Evolutionary conservation across 2,329 filamentous ascomycete genomes (phyloP), one percentile per base, ranked within the genome.

Genomic region (Aureobasidium uvarum): DNA sequence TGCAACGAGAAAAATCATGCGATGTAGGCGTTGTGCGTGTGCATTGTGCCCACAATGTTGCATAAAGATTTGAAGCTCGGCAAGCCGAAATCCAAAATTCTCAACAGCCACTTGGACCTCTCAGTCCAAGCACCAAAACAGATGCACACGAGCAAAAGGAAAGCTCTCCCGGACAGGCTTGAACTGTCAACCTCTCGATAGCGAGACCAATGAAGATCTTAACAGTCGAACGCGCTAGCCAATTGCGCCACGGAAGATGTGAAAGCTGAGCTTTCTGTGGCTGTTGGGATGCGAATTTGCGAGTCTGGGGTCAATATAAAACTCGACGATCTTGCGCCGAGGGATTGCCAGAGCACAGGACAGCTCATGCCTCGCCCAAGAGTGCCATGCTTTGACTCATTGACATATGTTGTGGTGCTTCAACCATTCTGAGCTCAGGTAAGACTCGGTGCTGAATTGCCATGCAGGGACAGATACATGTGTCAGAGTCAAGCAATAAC

Each of bases 161-260:
- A n/a, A 14, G 33, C 63, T 65, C 63, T 33, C 54, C 45, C 63
- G 63, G n/a, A n/a, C 38, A 52, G 63, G 63, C 63, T 65, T 59
- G 63, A 65, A 65, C 63, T 52, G 38, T n/a, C n/a, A 65, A 65
- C 63, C 63, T 65, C 63, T 65, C 63, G 63, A 65, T 65, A 31
- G 38, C 36, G 16, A 20, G 48, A 54, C 45, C 48, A 33, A 38
- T 13, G 6, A 50, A 25, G 20, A 62, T 36, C 46, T 36, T 65
- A 65, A 65, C 63, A 65, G 63, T 65, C 63, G 63, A 65, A 65
- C 63, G 63, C 63, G 63, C 63, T 60, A 65, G 63, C 63, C 54
- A 60, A 65, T 65, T 65, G 63, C 63, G 63, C 63, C 63, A 65
- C 63, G 63, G 46, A 60, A 36, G 63, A 65, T 56, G n/a, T 54